Evolutionary conservation across 371 early-diverging fungal species (phyloP).

Genomic region (Chytridiales sp.): DNA sequence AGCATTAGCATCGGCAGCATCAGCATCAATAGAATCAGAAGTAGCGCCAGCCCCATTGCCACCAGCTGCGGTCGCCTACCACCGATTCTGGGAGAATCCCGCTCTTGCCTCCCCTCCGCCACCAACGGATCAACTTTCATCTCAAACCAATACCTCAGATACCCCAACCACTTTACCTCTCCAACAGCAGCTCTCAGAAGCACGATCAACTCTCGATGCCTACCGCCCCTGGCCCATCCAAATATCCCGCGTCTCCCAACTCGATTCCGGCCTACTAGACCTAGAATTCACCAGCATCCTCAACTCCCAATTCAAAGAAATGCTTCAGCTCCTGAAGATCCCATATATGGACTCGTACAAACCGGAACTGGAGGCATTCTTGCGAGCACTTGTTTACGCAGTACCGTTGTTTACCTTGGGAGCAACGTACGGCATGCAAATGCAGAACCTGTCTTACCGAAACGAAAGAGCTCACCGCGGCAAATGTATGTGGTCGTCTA

Average conservation of each 20-base stretch:
- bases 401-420: constrained; percentile 48
- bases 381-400: constrained; percentile 42
- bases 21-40: no score
- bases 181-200: no score
- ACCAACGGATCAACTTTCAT: no score
- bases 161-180: no score
- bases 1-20: no score
- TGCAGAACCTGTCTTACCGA: constrained; percentile 70
- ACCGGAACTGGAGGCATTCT: constrained; percentile 43
- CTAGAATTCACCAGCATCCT: constrained; percentile 70
- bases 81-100: no score
- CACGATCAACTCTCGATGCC: constrained; percentile 49
- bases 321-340: constrained; percentile 13
- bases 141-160: no score
- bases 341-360: constrained; percentile 40
- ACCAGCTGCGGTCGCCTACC: no score
- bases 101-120: no score
- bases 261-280: constrained; percentile 85
- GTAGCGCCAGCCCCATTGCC: no score
- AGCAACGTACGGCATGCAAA: constrained; percentile 51
- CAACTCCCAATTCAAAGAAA: constrained; percentile 71
- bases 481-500: constrained; percentile 63
- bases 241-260: constrained; percentile 79
- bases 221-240: constrained; percentile 45
- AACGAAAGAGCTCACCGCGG: constrained; percentile 67